Percentiles rank a stretch among this genome's conserved stretches.
Conservation (phyloP, 2,329 filamentous ascomycete species). For the Fusarium zealandicum region DNA sequence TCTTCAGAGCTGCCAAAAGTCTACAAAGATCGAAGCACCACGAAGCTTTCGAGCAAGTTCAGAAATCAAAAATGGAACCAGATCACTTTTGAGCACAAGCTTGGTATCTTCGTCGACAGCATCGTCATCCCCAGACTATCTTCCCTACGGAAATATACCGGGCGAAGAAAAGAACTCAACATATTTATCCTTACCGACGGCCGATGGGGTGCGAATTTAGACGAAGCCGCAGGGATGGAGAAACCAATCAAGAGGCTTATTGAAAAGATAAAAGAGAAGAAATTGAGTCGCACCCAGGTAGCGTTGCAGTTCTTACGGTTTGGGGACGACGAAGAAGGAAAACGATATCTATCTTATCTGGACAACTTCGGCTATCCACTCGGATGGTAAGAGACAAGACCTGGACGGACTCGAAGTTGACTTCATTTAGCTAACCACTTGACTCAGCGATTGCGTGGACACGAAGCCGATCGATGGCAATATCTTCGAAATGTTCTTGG, state of each 20-base stretch:
- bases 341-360: constrained; percentile 6
- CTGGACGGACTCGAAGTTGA: background rate
- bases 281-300: constrained; percentile 7
- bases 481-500: constrained; percentile 14
- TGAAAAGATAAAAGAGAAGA: background rate
- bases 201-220: background rate
- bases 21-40: background rate
- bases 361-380: background rate
- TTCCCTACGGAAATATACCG: background rate
- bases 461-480: constrained; percentile 17
- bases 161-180: background rate
- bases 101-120: constrained; percentile 9
- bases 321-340: constrained; percentile 13
- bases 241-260: constrained; percentile 10
- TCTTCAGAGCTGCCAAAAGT: background rate
- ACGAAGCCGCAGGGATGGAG: constrained; percentile 12
- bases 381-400: constrained; percentile 3
- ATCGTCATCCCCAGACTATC: constrained; percentile 1
- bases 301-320: constrained; percentile 18
- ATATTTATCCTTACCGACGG: constrained; percentile 23
- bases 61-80: constrained; percentile 7
- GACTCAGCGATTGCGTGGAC: constrained; percentile 16
- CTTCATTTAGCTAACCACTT: background rate
- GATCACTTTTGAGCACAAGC: constrained; percentile 5
- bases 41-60: background rate